Conservation (phyloP, 2,329 filamentous ascomycete genomes). For the Tricladium varicosporioides region DNA sequence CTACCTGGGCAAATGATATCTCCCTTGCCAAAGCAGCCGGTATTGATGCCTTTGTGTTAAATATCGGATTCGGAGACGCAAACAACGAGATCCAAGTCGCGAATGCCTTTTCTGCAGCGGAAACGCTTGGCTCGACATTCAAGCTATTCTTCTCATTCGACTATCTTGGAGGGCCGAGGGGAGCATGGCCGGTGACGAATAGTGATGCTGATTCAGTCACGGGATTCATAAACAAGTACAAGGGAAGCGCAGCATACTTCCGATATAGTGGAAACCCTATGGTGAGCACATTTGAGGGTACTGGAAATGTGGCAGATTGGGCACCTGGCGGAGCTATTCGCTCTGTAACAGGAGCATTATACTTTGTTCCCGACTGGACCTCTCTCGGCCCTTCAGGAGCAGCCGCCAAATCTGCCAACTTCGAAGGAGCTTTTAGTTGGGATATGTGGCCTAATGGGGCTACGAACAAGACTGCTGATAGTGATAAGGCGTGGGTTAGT, state of each 20-base stretch:
- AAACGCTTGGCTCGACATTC: constrained; percentile 28
- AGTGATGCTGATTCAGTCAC: constrained; percentile 21
- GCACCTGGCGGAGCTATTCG: constrained; percentile 37
- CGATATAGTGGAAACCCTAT: constrained; percentile 40
- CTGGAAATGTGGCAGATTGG: constrained; percentile 43
- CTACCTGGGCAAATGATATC: constrained; percentile 35
- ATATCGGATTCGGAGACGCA: constrained; percentile 32
- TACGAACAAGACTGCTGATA: constrained; percentile 35
- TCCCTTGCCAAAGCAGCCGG: constrained; percentile 35
- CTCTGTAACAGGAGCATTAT: constrained; percentile 33
- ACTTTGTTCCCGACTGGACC: constrained; percentile 48
- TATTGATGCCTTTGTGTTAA: constrained; percentile 38
- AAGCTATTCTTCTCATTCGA: constrained; percentile 36
- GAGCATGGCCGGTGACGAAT: constrained; percentile 27
- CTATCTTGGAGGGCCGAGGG: constrained; percentile 29
- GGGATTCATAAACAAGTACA: constrained; percentile 33
- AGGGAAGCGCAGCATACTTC: constrained; percentile 36
- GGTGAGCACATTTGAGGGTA: constrained; percentile 53
- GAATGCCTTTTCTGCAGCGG: constrained; percentile 36
- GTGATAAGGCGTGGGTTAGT: constrained; percentile 41
- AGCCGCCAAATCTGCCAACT: constrained; percentile 28
- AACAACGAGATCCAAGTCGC: constrained; percentile 36
- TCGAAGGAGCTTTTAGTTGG: constrained; percentile 43
- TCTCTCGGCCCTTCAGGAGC: constrained; percentile 36
- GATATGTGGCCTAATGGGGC: constrained; percentile 42